Conservation (phyloP, 768 basidiomycete genomes). For the Lactarius psammicola region DNA sequence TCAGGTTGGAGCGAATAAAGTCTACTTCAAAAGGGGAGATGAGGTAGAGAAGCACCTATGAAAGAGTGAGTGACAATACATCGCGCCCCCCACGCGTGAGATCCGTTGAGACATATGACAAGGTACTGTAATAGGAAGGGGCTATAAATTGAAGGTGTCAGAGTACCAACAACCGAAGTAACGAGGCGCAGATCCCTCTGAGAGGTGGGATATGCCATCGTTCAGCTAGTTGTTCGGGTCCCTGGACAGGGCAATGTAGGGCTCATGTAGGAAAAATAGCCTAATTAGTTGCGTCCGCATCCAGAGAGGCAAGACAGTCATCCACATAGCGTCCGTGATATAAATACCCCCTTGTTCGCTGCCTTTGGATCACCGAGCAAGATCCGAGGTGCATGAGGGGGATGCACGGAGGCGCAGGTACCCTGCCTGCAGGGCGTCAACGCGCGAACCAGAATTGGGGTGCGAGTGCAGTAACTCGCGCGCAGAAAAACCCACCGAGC, state of each 20-base stretch:
- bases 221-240: neutral
- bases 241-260: neutral
- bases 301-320: too few relatives aligned
- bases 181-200: neutral
- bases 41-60: neutral
- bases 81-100: neutral
- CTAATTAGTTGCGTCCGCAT: too few relatives aligned
- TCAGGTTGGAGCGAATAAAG: neutral
- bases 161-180: neutral
- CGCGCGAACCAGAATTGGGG: too few relatives aligned
- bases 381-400: too few relatives aligned
- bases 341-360: too few relatives aligned
- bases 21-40: neutral
- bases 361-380: too few relatives aligned
- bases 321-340: too few relatives aligned
- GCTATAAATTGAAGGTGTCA: neutral
- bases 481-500: too few relatives aligned
- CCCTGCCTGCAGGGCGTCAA: too few relatives aligned
- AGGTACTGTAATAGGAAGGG: neutral
- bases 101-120: neutral
- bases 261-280: neutral
- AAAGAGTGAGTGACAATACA: neutral
- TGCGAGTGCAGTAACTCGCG: too few relatives aligned
- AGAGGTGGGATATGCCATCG: neutral
- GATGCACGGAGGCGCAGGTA: too few relatives aligned